phyloP scores from a whole-genome alignment of 192 early-diverging fungal genomes.

The Mortierella alpina region DNA sequence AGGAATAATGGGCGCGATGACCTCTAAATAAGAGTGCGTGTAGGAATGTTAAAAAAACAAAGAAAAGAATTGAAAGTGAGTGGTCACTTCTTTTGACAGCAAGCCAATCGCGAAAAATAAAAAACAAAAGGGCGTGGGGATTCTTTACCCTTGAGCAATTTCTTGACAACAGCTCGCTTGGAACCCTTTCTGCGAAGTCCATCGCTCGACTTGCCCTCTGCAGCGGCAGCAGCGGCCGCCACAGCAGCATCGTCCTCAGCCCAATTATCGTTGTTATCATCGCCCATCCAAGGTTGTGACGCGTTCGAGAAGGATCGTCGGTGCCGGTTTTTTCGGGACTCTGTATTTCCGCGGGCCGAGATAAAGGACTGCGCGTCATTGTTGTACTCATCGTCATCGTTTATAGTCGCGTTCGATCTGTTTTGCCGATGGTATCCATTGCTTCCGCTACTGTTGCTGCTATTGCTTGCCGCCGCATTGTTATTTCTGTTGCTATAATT shows the following conservation, averaged over 20 bases:
- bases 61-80: background rate
- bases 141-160: slow-evolving; percentile 30
- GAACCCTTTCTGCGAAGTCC: slow-evolving; percentile 33
- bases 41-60: background rate
- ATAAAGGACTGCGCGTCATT: slow-evolving; percentile 34
- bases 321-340: slow-evolving; percentile 38
- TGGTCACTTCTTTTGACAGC: background rate
- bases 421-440: slow-evolving; percentile 8
- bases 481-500: background rate
- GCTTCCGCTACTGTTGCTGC: background rate
- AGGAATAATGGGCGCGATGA: slow-evolving; percentile 32
- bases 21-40: slow-evolving; percentile 6
- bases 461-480: background rate
- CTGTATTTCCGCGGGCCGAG: slow-evolving; percentile 19
- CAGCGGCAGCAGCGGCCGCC: background rate
- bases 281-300: slow-evolving; percentile 22
- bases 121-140: background rate
- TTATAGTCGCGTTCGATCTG: slow-evolving; percentile 3
- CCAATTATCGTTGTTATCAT: slow-evolving; percentile 16
- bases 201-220: too few relatives aligned
- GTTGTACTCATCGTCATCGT: slow-evolving; percentile 32
- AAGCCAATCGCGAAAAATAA: background rate
- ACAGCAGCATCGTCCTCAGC: slow-evolving; percentile 18
- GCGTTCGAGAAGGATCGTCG: slow-evolving; percentile 38
- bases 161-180: slow-evolving; percentile 32